Base-by-base conservation (phyloP, 73 alveolate species). In the Paramecium caudatum region DNA sequence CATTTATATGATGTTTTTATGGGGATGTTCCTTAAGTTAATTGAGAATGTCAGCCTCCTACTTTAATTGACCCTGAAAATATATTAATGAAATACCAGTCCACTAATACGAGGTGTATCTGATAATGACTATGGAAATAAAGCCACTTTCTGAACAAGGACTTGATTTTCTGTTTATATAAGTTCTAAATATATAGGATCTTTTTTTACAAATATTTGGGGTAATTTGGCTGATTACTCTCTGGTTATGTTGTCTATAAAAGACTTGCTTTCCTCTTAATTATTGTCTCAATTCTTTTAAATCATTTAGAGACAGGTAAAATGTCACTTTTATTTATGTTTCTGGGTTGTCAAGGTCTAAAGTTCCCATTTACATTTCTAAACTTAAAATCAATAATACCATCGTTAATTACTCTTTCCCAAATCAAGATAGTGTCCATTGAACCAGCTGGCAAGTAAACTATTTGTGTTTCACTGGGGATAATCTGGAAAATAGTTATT, bases 391-490 rank as follows among this genome's bases (percentile, higher is more conserved):
- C 5, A 5, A 6, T 33, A 33, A 12, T 65, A 65, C 83, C 6
- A 13, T 65, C 50, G 34, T 65, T 30, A 4, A 65, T 16, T 10
- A 32, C 50, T 33, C 83, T 65, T 13, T n/a, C 47, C 32, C 32
- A 65, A 23, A 30, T 10, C 7, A 65, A 43, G 34, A 65, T 65
- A 10, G 80, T 55, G 45, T 55, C 80, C 80, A 55, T 55, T 21
- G 80, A 55, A 55, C 80, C 80, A 9, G 80, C 80, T 55, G 80
- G 80, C 45, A 55, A 55, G 16, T 55, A 55, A 19, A 55, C 80
- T 43, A 65, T 65, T 15, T 65, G 16, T 7, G 32, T 17, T 25
- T 65, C 34, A 10, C 61, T n/a, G 16, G 3, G 12, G 19, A 32
- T 36, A 17, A 43, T 32, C 83, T 65, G 16, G 49, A 41, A 49